Percentiles rank a stretch among this genome's conserved stretches.
Conservation (phyloP, 495 filamentous ascomycete species). For the Xylaria acuta region DNA sequence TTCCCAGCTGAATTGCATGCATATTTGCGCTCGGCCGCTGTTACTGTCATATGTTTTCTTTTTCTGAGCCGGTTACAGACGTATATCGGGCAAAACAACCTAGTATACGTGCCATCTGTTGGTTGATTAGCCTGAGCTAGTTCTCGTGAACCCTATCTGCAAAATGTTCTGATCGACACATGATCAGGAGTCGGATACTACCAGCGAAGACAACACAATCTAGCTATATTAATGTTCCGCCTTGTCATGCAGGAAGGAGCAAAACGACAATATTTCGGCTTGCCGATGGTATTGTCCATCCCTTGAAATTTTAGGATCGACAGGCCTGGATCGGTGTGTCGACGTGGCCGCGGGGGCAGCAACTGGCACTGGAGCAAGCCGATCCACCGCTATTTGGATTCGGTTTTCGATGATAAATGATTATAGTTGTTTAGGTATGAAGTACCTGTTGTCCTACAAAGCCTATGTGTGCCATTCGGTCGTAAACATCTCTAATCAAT, state of each 20-base stretch:
- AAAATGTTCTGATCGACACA: slow-evolving; percentile 13
- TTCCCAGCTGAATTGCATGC: slow-evolving; percentile 23
- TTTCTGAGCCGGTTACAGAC: slow-evolving; percentile 2
- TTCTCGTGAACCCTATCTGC: not conserved
- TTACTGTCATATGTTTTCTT: slow-evolving; percentile 6
- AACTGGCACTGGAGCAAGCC: not conserved
- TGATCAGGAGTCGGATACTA: not conserved
- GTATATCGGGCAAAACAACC: slow-evolving; percentile 6
- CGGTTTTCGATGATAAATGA: not conserved
- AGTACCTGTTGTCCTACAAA: not conserved
- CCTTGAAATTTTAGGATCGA: not conserved
- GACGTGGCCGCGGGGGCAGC: not conserved
- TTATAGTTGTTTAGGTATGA: not conserved
- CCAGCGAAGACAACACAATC: not conserved
- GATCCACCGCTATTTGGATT: not conserved
- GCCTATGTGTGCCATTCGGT: not conserved
- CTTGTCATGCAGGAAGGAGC: not conserved
- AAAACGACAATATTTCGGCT: not conserved
- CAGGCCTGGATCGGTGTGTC: slow-evolving; percentile 18
- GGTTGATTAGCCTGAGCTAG: slow-evolving; percentile 1
- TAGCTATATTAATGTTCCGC: slow-evolving; percentile 6
- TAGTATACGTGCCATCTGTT: not conserved
- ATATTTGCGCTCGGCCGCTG: slow-evolving; percentile 14
- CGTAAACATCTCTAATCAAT: not conserved
- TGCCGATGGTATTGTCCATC: not conserved